These are phyloP conservation scores for Penicillium tannophilum DNA, from an alignment of 495 filamentous ascomycete genomes.

Conservation along the genomic window DNA sequence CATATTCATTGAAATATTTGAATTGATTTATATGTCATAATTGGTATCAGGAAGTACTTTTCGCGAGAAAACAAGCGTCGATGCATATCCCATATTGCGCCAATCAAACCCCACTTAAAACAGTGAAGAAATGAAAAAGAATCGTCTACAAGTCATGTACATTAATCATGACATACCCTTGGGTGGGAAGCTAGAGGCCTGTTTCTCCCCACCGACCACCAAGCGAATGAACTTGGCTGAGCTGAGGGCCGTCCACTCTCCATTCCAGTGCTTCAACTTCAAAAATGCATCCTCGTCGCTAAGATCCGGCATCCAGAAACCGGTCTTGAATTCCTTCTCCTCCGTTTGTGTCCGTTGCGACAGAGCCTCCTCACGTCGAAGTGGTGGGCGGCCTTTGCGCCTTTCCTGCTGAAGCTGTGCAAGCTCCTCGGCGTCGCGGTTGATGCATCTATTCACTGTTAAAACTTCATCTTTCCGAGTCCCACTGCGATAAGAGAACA, in stretches of 20 bases:
- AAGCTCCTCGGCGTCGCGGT: slow-evolving; percentile 76
- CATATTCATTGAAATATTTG: not conserved
- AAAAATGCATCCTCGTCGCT: slow-evolving; percentile 54
- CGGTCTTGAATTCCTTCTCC: slow-evolving; percentile 77
- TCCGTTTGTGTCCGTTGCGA: slow-evolving; percentile 69
- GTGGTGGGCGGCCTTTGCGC: slow-evolving; percentile 79
- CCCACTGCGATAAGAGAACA: slow-evolving; percentile 13
- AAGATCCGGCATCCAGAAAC: slow-evolving; percentile 76
- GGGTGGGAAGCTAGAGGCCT: slow-evolving; percentile 67
- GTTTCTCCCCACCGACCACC: slow-evolving; percentile 55
- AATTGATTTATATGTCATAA: slow-evolving; percentile 1
- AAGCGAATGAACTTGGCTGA: slow-evolving; percentile 65
- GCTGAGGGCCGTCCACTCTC: slow-evolving; percentile 61
- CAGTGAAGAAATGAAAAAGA: not conserved
- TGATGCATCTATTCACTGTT: slow-evolving; percentile 63
- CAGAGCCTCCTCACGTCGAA: slow-evolving; percentile 73
- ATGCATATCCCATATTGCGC: slow-evolving; percentile 27
- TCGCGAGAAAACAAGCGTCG: slow-evolving; percentile 5
- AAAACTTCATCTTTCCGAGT: not conserved
- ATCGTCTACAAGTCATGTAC: slow-evolving; percentile 1
- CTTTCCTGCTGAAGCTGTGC: slow-evolving; percentile 71
- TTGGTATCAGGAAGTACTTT: slow-evolving; percentile 6
- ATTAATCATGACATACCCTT: slow-evolving; percentile 56
- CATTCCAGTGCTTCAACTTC: slow-evolving; percentile 60
- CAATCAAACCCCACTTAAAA: slow-evolving; percentile 21